phyloP scores from a whole-genome alignment of 2,329 filamentous ascomycete genomes.

The Chrysosporium queenslandicum region DNA sequence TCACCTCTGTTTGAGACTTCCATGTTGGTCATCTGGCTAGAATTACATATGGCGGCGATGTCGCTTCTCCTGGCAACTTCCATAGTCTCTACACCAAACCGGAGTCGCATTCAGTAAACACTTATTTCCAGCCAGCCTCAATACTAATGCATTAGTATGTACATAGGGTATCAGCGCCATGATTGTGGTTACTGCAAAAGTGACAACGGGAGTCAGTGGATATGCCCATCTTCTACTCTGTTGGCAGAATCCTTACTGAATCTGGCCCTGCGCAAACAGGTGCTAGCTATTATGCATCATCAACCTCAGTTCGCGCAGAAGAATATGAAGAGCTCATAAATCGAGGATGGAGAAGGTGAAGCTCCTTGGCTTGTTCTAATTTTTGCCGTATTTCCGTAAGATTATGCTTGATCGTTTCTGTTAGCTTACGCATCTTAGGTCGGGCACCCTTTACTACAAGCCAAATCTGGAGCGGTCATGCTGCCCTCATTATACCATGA shows the following conservation, averaged over 20 bases:
- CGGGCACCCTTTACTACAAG: constrained; percentile 42
- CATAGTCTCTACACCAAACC: too few relatives aligned
- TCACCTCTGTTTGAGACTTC: too few relatives aligned
- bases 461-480: constrained; percentile 61
- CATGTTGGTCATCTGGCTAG: too few relatives aligned
- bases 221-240: neutral
- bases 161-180: constrained; percentile 10
- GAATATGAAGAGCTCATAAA: constrained; percentile 42
- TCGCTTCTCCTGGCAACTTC: too few relatives aligned
- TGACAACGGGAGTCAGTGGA: constrained; percentile 37
- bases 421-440: constrained; percentile 25
- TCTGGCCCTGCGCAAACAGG: constrained; percentile 21
- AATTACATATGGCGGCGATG: too few relatives aligned
- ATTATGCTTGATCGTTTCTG: too few relatives aligned
- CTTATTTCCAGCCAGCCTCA: too few relatives aligned
- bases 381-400: too few relatives aligned
- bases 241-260: neutral
- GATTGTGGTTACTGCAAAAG: constrained; percentile 42
- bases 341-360: constrained; percentile 41
- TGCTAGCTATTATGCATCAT: constrained; percentile 40
- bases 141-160: neutral
- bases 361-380: constrained; percentile 12
- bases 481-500: constrained; percentile 66
- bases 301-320: constrained; percentile 34
- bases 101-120: too few relatives aligned